Percentiles rank a stretch among this genome's conserved stretches.
Evolutionary conservation across 208 protist species (phyloP).

Genomic region (Leishmania mexicana): DNA sequence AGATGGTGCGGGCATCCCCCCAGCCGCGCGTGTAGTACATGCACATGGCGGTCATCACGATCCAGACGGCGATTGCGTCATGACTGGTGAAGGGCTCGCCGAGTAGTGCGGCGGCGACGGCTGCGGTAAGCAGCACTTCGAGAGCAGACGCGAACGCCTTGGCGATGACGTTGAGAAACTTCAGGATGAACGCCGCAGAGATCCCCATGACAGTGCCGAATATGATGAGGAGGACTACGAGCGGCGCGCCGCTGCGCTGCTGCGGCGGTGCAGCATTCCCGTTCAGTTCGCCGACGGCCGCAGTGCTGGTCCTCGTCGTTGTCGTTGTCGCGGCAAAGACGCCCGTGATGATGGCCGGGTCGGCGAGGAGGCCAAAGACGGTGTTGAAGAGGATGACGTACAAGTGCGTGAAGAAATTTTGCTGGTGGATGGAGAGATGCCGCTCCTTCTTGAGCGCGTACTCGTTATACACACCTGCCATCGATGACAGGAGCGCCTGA

Average conservation of each 20-base stretch:
- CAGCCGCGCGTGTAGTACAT: conserved; percentile 53
- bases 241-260: background rate
- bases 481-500: conserved; percentile 58
- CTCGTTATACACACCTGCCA: conserved; percentile 81
- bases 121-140: conserved; percentile 62
- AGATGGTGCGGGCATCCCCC: conserved; percentile 18
- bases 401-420: conserved; percentile 89
- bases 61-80: conserved; percentile 41
- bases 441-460: conserved; percentile 66
- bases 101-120: conserved; percentile 36
- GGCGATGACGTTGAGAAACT: conserved; percentile 81
- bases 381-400: conserved; percentile 78
- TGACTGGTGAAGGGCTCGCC: conserved; percentile 49
- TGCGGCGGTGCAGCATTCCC: background rate
- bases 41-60: conserved; percentile 57
- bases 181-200: conserved; percentile 71
- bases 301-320: background rate
- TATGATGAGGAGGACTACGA: conserved; percentile 51
- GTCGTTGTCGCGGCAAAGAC: conserved; percentile 3
- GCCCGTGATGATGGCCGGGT: conserved; percentile 24
- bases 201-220: conserved; percentile 52
- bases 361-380: conserved; percentile 38
- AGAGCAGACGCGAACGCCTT: conserved; percentile 70
- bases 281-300: background rate
- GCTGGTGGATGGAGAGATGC: conserved; percentile 60